A percentile compares a stretch with the other conserved stretches of the same genome.
These are phyloP conservation scores for Scheffersomyces ergatensis DNA, from an alignment of 805 yeast genomes.

Conservation along the genomic window DNA sequence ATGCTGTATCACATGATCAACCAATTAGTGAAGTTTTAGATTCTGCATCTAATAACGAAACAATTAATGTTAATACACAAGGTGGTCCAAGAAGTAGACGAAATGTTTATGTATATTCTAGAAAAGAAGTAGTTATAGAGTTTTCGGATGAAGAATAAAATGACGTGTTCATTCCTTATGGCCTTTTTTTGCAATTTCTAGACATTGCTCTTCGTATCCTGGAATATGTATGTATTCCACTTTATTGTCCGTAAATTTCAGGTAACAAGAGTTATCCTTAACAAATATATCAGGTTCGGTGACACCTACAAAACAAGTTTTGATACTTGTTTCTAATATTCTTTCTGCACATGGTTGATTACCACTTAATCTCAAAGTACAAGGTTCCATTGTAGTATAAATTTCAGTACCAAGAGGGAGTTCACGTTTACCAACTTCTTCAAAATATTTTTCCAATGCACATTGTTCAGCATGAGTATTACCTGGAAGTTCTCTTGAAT, in stretches of 20 bases:
- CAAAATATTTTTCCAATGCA: conserved; percentile 74
- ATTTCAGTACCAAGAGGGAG: conserved; percentile 77
- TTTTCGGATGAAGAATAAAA: conserved; percentile 18
- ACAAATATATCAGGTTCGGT: conserved; percentile 88
- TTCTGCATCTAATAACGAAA: background rate
- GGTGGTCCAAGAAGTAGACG: conserved; percentile 16
- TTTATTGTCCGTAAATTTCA: conserved; percentile 51
- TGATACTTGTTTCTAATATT: conserved; percentile 55
- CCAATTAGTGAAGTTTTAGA: background rate
- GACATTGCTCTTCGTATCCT: conserved; percentile 73
- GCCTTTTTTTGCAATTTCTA: conserved; percentile 71
- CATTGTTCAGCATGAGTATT: conserved; percentile 98
- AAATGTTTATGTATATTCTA: conserved; percentile 37
- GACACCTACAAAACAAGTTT: conserved; percentile 86
- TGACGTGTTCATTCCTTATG: conserved; percentile 32
- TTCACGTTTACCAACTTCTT: conserved; percentile 26
- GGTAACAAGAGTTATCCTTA: conserved; percentile 64
- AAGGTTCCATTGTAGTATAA: conserved; percentile 98
- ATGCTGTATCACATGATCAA: background rate
- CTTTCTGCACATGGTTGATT: conserved; percentile 86
- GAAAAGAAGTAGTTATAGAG: conserved; percentile 32
- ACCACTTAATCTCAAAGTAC: conserved; percentile 85
- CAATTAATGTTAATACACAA: background rate
- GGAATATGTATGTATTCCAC: conserved; percentile 77
- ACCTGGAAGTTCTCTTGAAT: conserved; percentile 86